phyloP scores from a whole-genome alignment of 805 yeast genomes.

The Zygoascus flipseniorum region DNA sequence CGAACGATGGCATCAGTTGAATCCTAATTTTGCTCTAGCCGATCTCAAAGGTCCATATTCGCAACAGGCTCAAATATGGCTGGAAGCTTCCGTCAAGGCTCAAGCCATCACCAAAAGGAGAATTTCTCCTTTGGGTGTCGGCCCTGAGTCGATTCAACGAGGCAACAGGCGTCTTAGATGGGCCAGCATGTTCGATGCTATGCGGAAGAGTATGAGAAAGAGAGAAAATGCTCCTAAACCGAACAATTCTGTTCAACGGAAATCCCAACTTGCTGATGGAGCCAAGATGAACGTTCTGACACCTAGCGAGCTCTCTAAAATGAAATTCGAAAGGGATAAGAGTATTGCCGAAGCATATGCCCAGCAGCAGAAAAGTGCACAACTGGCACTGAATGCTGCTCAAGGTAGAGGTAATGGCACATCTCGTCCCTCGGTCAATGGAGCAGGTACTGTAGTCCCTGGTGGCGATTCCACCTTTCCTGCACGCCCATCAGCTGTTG shows the following conservation, averaged over 20 bases:
- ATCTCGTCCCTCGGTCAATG: constrained; percentile 2
- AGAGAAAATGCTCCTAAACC: constrained; percentile 71
- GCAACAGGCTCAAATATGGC: constrained; percentile 78
- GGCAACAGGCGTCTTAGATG: constrained; percentile 88
- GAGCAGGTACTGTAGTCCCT: constrained; percentile 15
- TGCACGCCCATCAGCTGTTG: constrained; percentile 9
- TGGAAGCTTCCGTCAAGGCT: constrained; percentile 82
- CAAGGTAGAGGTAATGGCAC: constrained; percentile 8
- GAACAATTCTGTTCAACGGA: constrained; percentile 34
- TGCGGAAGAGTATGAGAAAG: constrained; percentile 81
- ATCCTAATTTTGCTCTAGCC: constrained; percentile 74
- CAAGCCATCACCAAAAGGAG: constrained; percentile 84
- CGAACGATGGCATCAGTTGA: constrained; percentile 88
- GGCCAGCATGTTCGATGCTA: constrained; percentile 97
- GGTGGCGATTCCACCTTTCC: constrained; percentile 4
- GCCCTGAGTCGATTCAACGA: constrained; percentile 82
- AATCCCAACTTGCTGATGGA: constrained; percentile 21
- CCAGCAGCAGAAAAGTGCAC: constrained; percentile 21
- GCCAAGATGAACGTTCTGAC: constrained; percentile 44
- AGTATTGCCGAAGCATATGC: constrained; percentile 56
- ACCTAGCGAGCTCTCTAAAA: constrained; percentile 73
- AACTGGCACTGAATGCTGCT: constrained; percentile 7
- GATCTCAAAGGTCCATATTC: constrained; percentile 88
- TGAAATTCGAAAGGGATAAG: constrained; percentile 73
- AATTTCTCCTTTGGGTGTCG: constrained; percentile 89